A percentile compares a stretch with the other conserved stretches of the same genome.
Conservation (phyloP, 371 early-diverging fungal genomes). For the Syncephalastrum contaminatum region DNA sequence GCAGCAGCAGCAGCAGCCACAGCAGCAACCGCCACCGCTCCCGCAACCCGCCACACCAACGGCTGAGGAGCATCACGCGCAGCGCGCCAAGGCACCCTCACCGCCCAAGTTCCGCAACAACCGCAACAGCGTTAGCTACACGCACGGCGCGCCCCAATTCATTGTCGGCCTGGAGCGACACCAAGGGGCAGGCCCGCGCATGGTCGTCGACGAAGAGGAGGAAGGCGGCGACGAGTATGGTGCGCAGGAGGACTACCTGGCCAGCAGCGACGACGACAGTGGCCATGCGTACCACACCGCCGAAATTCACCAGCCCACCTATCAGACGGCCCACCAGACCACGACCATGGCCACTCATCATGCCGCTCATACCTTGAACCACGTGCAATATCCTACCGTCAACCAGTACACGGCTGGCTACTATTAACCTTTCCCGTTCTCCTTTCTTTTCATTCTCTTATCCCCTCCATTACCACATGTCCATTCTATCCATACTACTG, state of each 20-base stretch:
- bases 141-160: constrained; percentile 48
- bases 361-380: too few relatives aligned
- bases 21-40: background rate
- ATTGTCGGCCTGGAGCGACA: constrained; percentile 51
- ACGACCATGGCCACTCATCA: too few relatives aligned
- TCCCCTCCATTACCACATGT: too few relatives aligned
- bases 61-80: too few relatives aligned
- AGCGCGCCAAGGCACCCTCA: background rate
- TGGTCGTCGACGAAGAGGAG: constrained; percentile 1
- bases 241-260: background rate
- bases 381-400: too few relatives aligned
- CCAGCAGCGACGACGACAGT: constrained; percentile 6
- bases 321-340: too few relatives aligned
- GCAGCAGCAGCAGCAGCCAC: constrained; percentile 5
- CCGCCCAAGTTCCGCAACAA: constrained; percentile 26
- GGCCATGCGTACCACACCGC: background rate
- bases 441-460: too few relatives aligned
- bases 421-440: too few relatives aligned
- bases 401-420: too few relatives aligned
- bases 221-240: constrained; percentile 10
- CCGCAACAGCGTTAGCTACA: constrained; percentile 53
- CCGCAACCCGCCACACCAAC: background rate
- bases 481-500: too few relatives aligned
- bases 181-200: background rate
- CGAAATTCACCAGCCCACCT: too few relatives aligned